Base-by-base conservation (phyloP, 495 filamentous ascomycete genomes). In the Cetradonia linearis region DNA sequence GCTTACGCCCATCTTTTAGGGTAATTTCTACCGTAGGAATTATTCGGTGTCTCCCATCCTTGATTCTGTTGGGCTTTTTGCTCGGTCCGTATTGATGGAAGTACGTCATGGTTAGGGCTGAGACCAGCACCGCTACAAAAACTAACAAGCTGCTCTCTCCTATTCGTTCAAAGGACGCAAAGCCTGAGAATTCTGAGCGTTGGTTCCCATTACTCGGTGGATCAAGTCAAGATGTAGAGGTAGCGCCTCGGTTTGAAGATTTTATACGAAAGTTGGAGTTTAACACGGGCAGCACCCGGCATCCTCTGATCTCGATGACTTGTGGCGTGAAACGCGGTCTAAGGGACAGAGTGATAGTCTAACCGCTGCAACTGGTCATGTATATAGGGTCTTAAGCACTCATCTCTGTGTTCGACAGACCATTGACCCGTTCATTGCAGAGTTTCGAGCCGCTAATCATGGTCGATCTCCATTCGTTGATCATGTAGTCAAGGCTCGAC, bases 401-500 rank as follows among this genome's bases (percentile, higher is more conserved):
- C 42, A 72, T 64, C 66, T 20, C 60, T 69, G 53, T 60, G 69
- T 49, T 25, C 56, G 55, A 25, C 25, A 49, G 10, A 34, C 18
- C 1, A 62, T 65, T 5, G 66, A 70, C 28, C 71, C 69, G 0
- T 76, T 76, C 67, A 69, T 73, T 46, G 62, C 59, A 4, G 70
- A 71, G 38, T 76, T 74, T 48, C 67, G 65, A 11, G 68, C 68
- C 8, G 67, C 66, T 10, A 59, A 74, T 52, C 63, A 68, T 53
- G 71, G 72, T 13, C 63, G 68, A 9, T 55, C 47, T 16, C 74
- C 72, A 1, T 70, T 70, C 54, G 60, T 75, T 48, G 67, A 74
- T 37, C 70, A 70, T 18, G 58, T 62, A 6, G 56, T 61, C 7
- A 57, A 55, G 55, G 36, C 52, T 11, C 58, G 63, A 31, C 65